These are phyloP conservation scores for Ophiocordyceps robertsii DNA, from an alignment of 2,329 filamentous ascomycete genomes.

Conservation along the genomic window DNA sequence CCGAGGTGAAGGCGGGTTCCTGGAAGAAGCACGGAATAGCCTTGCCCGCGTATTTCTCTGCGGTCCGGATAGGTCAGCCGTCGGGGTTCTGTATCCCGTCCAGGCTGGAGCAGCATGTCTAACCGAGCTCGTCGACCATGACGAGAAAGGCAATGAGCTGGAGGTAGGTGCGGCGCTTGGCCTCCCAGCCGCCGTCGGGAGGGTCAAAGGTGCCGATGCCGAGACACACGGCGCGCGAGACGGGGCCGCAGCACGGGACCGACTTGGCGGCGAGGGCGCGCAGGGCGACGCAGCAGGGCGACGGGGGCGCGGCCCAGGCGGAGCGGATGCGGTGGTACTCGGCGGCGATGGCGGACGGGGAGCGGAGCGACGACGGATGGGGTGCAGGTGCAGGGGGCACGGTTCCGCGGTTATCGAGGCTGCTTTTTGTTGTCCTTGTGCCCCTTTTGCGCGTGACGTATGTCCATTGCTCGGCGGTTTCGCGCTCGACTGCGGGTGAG, in stretches of 20 bases:
- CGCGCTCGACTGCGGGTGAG: no score
- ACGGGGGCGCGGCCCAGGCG: conserved; percentile 14
- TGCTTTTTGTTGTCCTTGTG: no score
- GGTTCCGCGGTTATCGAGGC: neutral
- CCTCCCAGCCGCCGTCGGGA: conserved; percentile 29
- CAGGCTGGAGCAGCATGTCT: neutral
- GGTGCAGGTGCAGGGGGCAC: neutral
- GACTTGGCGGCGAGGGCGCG: conserved; percentile 15
- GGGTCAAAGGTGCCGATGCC: conserved; percentile 43
- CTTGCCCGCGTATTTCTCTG: conserved; percentile 7
- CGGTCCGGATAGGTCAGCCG: neutral
- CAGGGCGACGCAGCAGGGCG: conserved; percentile 16
- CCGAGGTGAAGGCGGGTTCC: conserved; percentile 36
- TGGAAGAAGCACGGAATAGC: conserved; percentile 36
- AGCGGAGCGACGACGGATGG: conserved; percentile 4
- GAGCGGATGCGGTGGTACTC: conserved; percentile 14
- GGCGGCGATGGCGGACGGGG: conserved; percentile 13
- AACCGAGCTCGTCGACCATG: conserved; percentile 31
- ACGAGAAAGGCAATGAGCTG: conserved; percentile 39
- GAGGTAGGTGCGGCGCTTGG: conserved; percentile 30
- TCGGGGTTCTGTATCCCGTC: neutral
- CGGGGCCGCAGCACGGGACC: conserved; percentile 4
- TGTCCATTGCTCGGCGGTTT: no score
- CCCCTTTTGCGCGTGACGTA: no score
- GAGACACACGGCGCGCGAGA: conserved; percentile 35